Percentiles rank a stretch among this genome's conserved stretches.
Evolutionary conservation across 768 basidiomycete genomes (phyloP).

Genomic region (Tylopilus sp.): DNA sequence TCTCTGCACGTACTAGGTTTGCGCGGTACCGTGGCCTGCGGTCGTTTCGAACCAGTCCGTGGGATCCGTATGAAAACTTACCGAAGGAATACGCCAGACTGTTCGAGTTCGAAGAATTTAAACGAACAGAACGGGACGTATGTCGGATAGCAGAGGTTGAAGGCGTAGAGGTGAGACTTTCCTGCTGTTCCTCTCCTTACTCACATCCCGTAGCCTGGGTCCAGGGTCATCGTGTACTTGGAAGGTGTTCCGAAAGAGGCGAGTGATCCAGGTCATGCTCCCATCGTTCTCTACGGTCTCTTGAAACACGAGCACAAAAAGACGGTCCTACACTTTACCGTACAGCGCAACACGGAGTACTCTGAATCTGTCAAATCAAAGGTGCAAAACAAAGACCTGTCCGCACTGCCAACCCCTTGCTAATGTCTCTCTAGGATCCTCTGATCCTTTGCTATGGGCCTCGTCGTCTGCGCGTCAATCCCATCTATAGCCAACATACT

Average conservation of each 20-base stretch:
- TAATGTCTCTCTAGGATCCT: conserved; percentile 56
- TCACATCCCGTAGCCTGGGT: conserved; percentile 57
- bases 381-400: conserved; percentile 48
- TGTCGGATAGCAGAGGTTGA: conserved; percentile 66
- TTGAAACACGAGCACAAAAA: conserved; percentile 96
- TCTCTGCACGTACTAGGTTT: conserved; percentile 77
- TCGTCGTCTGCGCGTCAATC: conserved; percentile 78
- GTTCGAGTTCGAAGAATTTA: conserved; percentile 96
- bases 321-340: conserved; percentile 86
- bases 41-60: conserved; percentile 91
- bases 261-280: conserved; percentile 31
- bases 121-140: conserved; percentile 73
- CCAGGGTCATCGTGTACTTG: conserved; percentile 73
- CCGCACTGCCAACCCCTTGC: not conserved
- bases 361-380: conserved; percentile 86
- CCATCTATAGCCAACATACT: conserved; percentile 90
- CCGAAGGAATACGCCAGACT: conserved; percentile 92
- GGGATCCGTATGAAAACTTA: conserved; percentile 97
- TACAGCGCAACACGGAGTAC: conserved; percentile 96
- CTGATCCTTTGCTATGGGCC: conserved; percentile 88
- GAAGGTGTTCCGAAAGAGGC: conserved; percentile 71
- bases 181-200: not conserved
- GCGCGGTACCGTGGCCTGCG: conserved; percentile 89
- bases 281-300: conserved; percentile 74
- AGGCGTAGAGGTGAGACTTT: conserved; percentile 58